A percentile compares a stretch with the other conserved stretches of the same genome.
Evolutionary conservation across 371 early-diverging fungal genomes (phyloP).

Genomic region (Dentiscutata heterogama): DNA sequence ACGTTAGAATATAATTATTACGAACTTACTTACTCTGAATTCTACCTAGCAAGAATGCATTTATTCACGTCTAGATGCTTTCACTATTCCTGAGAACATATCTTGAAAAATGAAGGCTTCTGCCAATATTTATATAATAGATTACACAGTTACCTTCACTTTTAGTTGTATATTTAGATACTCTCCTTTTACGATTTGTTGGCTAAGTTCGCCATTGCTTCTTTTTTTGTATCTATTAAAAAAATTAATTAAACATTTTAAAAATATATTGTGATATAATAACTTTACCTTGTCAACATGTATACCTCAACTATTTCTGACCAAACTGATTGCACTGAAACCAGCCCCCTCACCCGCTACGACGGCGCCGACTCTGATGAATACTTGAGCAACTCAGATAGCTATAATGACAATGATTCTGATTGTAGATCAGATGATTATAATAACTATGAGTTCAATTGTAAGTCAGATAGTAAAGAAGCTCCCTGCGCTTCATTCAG

Average conservation of each 20-base stretch:
- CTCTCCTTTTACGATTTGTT: too few relatives aligned
- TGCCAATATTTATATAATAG: too few relatives aligned
- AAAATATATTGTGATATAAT: neutral
- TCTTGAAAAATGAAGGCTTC: too few relatives aligned
- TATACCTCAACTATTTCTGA: conserved; percentile 12
- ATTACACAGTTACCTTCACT: too few relatives aligned
- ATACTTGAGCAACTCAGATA: neutral
- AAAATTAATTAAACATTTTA: conserved; percentile 12
- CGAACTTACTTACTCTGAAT: too few relatives aligned
- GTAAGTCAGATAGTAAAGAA: neutral
- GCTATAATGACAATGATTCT: neutral
- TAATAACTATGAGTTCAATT: neutral
- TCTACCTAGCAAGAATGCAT: too few relatives aligned
- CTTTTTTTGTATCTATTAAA: too few relatives aligned
- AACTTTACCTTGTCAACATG: neutral
- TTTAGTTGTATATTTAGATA: too few relatives aligned
- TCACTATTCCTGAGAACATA: too few relatives aligned
- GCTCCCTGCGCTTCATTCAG: neutral
- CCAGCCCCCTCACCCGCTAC: neutral
- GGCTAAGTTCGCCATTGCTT: too few relatives aligned
- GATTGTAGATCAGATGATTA: neutral
- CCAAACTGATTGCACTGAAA: neutral
- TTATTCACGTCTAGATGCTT: too few relatives aligned
- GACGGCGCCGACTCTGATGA: neutral
- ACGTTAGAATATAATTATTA: too few relatives aligned